Evolutionary conservation across 2,329 filamentous ascomycete species (phyloP).

Genomic region (Penicillium verrucosum): DNA sequence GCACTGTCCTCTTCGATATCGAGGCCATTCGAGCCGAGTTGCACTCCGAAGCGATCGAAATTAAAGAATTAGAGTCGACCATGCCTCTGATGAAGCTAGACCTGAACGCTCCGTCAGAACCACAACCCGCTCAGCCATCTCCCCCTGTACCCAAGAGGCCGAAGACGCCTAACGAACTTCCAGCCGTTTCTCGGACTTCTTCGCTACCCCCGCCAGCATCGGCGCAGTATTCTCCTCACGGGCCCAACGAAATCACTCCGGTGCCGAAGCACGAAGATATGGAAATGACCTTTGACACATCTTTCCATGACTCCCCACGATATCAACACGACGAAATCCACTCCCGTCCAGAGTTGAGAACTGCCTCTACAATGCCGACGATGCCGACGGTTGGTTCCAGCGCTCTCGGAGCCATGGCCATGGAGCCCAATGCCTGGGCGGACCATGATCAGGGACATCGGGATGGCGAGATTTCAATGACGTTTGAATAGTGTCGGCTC

Average conservation of each 20-base stretch:
- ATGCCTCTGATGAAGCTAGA: conserved; percentile 85
- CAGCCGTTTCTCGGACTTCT: conserved; percentile 20
- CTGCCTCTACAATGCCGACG: conserved; percentile 33
- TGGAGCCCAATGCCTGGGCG: conserved; percentile 65
- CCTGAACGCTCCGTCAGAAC: conserved; percentile 36
- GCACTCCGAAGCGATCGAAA: conserved; percentile 65
- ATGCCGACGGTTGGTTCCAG: conserved; percentile 30
- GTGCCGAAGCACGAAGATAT: conserved; percentile 39
- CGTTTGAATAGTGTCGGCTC: conserved; percentile 61
- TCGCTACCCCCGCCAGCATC: conserved; percentile 19
- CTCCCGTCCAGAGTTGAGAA: conserved; percentile 29
- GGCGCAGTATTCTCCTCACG: conserved; percentile 5
- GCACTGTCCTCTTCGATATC: conserved; percentile 80
- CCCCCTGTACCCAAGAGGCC: conserved; percentile 37
- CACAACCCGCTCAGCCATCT: conserved; percentile 19
- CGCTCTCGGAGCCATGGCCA: conserved; percentile 29
- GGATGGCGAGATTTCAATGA: conserved; percentile 76
- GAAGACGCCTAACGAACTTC: conserved; percentile 31
- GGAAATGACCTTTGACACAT: conserved; percentile 70
- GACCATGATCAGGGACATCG: conserved; percentile 64
- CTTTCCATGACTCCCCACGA: conserved; percentile 48
- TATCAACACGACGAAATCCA: conserved; percentile 11
- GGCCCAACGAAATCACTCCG: conserved; percentile 12
- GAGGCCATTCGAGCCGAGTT: conserved; percentile 89
- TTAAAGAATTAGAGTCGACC: conserved; percentile 82